phyloP scores from a whole-genome alignment of 1,284 basidiomycete genomes.

The Thecaphora frezii region DNA sequence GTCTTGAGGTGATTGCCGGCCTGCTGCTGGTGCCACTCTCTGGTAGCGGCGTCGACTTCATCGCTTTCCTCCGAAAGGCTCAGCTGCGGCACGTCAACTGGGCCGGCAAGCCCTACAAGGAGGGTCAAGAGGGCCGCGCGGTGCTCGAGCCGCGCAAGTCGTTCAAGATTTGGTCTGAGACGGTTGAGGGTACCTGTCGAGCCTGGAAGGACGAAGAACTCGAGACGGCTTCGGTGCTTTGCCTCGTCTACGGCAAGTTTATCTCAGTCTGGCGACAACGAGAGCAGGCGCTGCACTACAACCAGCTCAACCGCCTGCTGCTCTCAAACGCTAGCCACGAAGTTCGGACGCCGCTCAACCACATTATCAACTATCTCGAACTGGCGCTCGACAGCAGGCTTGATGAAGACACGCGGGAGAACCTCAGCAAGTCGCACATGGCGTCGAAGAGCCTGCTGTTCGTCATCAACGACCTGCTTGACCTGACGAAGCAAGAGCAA shows the following conservation, averaged over 20 bases:
- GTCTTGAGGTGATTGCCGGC: slow-evolving; percentile 75
- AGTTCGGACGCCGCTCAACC: slow-evolving; percentile 63
- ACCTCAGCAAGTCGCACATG: slow-evolving; percentile 75
- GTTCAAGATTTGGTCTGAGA: slow-evolving; percentile 72
- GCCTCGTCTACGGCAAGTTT: slow-evolving; percentile 80
- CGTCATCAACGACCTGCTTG: slow-evolving; percentile 81
- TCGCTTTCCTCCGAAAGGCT: slow-evolving; percentile 78
- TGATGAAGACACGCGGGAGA: slow-evolving; percentile 76
- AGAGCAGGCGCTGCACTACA: slow-evolving; percentile 74
- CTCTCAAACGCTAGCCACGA: slow-evolving; percentile 87
- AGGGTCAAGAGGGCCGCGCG: slow-evolving; percentile 45
- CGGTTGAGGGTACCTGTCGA: slow-evolving; percentile 71
- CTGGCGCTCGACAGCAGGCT: slow-evolving; percentile 78
- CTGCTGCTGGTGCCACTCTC: slow-evolving; percentile 72
- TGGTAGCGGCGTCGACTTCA: slow-evolving; percentile 64
- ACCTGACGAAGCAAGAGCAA: slow-evolving; percentile 78
- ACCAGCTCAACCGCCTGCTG: slow-evolving; percentile 76
- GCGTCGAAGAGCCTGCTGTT: slow-evolving; percentile 70
- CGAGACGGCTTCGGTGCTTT: slow-evolving; percentile 82
- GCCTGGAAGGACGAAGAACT: slow-evolving; percentile 84
- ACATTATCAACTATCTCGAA: slow-evolving; percentile 71
- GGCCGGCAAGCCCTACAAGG: slow-evolving; percentile 68
- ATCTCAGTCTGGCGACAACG: slow-evolving; percentile 87
- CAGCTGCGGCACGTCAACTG: slow-evolving; percentile 63
- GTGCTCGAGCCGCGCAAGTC: slow-evolving; percentile 50